A percentile compares a stretch with the other conserved stretches of the same genome.
Conservation (phyloP, 2,329 filamentous ascomycete species). For the Emergomyces pasteurianus region DNA sequence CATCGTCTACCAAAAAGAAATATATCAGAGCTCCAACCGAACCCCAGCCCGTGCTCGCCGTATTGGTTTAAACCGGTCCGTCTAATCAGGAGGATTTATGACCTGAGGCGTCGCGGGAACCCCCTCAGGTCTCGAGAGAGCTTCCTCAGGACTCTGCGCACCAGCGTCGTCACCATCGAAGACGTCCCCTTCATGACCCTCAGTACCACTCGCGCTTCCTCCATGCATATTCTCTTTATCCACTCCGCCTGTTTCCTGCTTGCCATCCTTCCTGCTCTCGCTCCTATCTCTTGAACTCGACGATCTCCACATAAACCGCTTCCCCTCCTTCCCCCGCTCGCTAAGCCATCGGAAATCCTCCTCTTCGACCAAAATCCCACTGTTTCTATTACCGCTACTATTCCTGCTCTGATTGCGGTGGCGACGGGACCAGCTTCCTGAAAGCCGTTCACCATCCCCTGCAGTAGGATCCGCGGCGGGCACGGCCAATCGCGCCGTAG, state of each 20-base stretch:
- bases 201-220: neutral
- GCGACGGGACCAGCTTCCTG: slow-evolving; percentile 2
- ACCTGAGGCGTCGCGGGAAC: neutral
- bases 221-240: neutral
- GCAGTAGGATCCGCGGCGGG: neutral
- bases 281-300: slow-evolving; percentile 7
- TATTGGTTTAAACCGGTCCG: neutral
- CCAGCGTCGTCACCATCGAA: neutral
- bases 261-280: neutral
- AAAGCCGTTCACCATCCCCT: neutral
- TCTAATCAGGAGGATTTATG: neutral
- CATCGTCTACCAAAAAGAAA: neutral
- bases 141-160: neutral
- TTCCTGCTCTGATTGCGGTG: slow-evolving; percentile 7
- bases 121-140: neutral
- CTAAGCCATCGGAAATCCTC: slow-evolving; percentile 17
- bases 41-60: neutral
- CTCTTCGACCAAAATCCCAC: slow-evolving; percentile 16
- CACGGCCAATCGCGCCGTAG: slow-evolving; percentile 3
- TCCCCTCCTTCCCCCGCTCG: slow-evolving; percentile 13
- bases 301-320: slow-evolving; percentile 12
- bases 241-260: neutral
- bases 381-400: slow-evolving; percentile 11
- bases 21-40: too few relatives aligned
- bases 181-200: neutral